Conservation (phyloP, 352 stramenopile species). For the Globisporangium irregulare region DNA sequence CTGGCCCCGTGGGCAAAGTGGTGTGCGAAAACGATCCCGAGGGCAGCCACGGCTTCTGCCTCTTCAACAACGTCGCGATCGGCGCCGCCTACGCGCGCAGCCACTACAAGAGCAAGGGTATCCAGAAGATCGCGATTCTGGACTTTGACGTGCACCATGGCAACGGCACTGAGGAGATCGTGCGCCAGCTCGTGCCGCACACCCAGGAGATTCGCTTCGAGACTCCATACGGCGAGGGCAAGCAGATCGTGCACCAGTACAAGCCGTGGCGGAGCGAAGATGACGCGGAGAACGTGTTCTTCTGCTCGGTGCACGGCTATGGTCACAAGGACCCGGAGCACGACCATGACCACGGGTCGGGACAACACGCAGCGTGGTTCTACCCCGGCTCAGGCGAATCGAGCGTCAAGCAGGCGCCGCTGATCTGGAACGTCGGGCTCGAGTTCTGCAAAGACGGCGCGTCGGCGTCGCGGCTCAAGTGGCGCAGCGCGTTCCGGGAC, state of each 20-base stretch:
- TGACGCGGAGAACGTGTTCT: conserved; percentile 95
- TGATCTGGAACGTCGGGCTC: conserved; percentile 72
- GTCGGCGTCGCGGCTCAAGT: conserved; percentile 64
- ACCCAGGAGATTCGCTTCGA: conserved; percentile 77
- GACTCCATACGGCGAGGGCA: conserved; percentile 89
- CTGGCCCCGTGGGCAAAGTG: conserved; percentile 92
- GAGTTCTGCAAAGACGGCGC: conserved; percentile 45
- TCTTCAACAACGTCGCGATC: conserved; percentile 98
- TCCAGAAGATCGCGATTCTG: conserved; percentile 94
- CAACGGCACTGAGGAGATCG: conserved; percentile 97
- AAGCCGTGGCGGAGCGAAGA: conserved; percentile 95
- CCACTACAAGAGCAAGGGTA: conserved; percentile 89
- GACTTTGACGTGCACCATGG: conserved; percentile 99
- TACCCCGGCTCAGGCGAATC: conserved; percentile 74
- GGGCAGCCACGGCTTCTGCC: conserved; percentile 92
- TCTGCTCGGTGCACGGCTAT: conserved; percentile 89
- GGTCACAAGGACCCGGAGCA: conserved; percentile 67
- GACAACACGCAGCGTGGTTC: conserved; percentile 54
- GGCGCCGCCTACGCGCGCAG: conserved; percentile 94
- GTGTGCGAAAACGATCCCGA: conserved; percentile 90
- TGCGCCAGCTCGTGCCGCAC: conserved; percentile 90
- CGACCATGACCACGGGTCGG: conserved; percentile 28
- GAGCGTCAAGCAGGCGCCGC: conserved; percentile 28
- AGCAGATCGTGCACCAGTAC: conserved; percentile 85
- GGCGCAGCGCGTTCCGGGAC: conserved; percentile 73